Base-by-base conservation (phyloP, 1,284 basidiomycete species). In the Cryptococcus wingfieldii region DNA sequence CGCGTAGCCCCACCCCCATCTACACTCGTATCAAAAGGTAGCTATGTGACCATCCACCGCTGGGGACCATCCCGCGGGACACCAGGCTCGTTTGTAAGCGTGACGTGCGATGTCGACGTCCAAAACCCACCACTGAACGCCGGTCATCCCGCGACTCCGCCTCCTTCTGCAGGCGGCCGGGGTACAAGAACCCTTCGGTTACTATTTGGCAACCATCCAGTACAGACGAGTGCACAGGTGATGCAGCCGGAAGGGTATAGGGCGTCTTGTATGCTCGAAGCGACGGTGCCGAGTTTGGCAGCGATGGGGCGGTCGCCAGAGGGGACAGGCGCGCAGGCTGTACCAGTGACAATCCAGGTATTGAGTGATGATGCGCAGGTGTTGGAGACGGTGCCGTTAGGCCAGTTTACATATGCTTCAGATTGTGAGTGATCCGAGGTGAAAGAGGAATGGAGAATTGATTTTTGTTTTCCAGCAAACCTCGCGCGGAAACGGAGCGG, bases 351-450 rank as follows among this genome's bases (percentile, higher is more conserved):
- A 19, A 62, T 39, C 53, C 9, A 62, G 60, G 38, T 58, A 53
- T 63, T 72, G 3, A 61, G 65, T n/a, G 63, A 74, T 5, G 60
- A 52, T 23, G 62, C 72, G 18, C 68, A 76, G 51, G 70, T 72
- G 4, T 49, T 73, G 9, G 69, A 71, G 48, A 64, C 67, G 38
- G 61, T 64, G 7, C 48, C 50, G 16, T 42, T 70, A 12, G 71
- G 72, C n/a, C 65, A 69, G 5, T 74, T 73, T 53, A 53, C 59
- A 19, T 73, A 70, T 48, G 55, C 31, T 38, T 52, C 39, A 2
- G 55, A 50, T 18, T 55, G 43, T n/a, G 19, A 43, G n/a, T 42
- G 39, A 19, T 38, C 12, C 31, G 45, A 27, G 27, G 28, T 46
- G 12, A 38, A 38, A 31, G 38, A 28, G n/a, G 19, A 8, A 23